These are phyloP conservation scores for Pythium aristosporum DNA, from an alignment of 352 stramenopile species.

Conservation along the genomic window DNA sequence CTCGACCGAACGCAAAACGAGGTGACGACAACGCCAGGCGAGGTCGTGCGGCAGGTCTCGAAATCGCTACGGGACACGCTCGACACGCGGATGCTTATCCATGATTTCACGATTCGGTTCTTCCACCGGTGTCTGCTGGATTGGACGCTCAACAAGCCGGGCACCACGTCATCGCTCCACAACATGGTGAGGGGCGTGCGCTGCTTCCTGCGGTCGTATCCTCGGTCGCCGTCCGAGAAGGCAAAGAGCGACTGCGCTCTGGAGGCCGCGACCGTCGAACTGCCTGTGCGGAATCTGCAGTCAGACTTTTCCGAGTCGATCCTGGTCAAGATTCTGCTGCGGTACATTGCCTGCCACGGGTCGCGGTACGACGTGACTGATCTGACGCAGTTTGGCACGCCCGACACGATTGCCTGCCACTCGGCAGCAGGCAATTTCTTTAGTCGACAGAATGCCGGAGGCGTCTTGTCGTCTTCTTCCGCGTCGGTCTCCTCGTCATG, in stretches of 20 bases:
- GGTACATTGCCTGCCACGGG: slow-evolving; percentile 84
- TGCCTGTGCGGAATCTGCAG: slow-evolving; percentile 59
- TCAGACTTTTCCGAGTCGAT: slow-evolving; percentile 74
- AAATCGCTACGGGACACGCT: slow-evolving; percentile 50
- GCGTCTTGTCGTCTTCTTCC: not conserved
- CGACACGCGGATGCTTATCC: slow-evolving; percentile 61
- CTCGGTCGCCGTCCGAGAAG: slow-evolving; percentile 17
- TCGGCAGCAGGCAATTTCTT: slow-evolving; percentile 79
- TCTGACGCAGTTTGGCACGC: slow-evolving; percentile 82
- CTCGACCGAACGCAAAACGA: slow-evolving; percentile 11
- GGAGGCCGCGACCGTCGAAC: slow-evolving; percentile 48
- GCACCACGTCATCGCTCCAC: slow-evolving; percentile 41
- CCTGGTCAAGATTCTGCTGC: slow-evolving; percentile 73
- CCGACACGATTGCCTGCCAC: slow-evolving; percentile 78
- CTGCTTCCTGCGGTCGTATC: slow-evolving; percentile 69
- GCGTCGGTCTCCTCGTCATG: not conserved
- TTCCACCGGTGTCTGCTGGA: slow-evolving; percentile 69
- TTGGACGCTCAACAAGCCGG: slow-evolving; percentile 31
- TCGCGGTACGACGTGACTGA: slow-evolving; percentile 82
- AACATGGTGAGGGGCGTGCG: slow-evolving; percentile 82
- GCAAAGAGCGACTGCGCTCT: slow-evolving; percentile 46
- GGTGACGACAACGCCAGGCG: not conserved
- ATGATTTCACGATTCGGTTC: slow-evolving; percentile 75
- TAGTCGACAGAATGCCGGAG: slow-evolving; percentile 41
- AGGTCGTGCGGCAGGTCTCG: slow-evolving; percentile 44